Percentiles rank a stretch among this genome's conserved stretches.
These are phyloP conservation scores for Diatrype stigma DNA, from an alignment of 2,329 filamentous ascomycete genomes.

Conservation along the genomic window DNA sequence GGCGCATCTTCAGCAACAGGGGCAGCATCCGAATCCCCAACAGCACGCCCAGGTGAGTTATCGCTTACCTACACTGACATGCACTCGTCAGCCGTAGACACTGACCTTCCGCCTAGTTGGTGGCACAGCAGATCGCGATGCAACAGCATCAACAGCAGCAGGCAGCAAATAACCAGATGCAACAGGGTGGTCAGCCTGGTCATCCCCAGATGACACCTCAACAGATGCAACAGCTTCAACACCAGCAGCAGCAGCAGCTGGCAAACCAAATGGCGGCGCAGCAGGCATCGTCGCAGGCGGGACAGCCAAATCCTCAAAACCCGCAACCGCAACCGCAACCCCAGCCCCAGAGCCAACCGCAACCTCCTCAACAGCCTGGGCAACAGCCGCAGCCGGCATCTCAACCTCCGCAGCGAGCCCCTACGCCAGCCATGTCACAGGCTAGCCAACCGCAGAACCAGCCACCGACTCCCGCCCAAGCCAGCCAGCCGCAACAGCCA, in stretches of 20 bases:
- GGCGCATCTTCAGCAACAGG: constrained; percentile 29
- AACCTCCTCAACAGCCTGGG: constrained; percentile 30
- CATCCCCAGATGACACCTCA: constrained; percentile 36
- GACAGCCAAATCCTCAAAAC: constrained; percentile 36
- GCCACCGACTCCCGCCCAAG: constrained; percentile 28
- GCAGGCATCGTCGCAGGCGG: constrained; percentile 36
- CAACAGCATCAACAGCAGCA: constrained; percentile 38
- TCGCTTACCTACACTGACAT: not conserved
- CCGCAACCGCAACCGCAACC: constrained; percentile 27
- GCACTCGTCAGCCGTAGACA: not conserved
- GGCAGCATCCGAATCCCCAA: constrained; percentile 21
- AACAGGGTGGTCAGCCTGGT: constrained; percentile 30
- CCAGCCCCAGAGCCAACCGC: constrained; percentile 27
- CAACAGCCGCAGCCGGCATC: constrained; percentile 29
- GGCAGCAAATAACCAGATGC: constrained; percentile 37
- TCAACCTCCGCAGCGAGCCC: constrained; percentile 24
- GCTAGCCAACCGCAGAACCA: constrained; percentile 36
- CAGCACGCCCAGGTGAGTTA: constrained; percentile 24
- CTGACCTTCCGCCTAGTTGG: constrained; percentile 10
- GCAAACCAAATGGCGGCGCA: constrained; percentile 31
- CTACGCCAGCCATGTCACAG: constrained; percentile 21
- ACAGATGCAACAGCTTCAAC: constrained; percentile 36
- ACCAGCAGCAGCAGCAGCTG: constrained; percentile 33
- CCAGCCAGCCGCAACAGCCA: constrained; percentile 27
- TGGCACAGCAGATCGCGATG: constrained; percentile 29